These are phyloP conservation scores for Rosa chinensis DNA, from an alignment of 306 rosid species.

Conservation along the genomic window DNA sequence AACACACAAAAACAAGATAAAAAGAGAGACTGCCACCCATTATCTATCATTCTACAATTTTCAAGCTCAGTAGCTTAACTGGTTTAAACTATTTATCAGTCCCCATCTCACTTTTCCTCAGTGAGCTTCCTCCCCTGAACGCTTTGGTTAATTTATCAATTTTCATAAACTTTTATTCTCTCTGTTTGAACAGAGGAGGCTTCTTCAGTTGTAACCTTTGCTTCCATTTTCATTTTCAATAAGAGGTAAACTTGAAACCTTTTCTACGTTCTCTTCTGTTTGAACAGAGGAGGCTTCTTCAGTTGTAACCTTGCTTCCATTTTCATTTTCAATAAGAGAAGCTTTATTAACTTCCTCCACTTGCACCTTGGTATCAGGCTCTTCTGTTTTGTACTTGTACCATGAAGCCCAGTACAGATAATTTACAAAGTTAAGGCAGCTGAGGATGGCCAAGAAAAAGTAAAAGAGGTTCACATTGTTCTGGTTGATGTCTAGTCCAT, in stretches of 20 bases:
- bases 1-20: not conserved
- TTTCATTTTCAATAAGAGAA: slow-evolving; percentile 20
- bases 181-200: slow-evolving; percentile 43
- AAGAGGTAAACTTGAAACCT: slow-evolving; percentile 15
- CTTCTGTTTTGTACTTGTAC: slow-evolving; percentile 73
- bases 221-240: slow-evolving; percentile 24
- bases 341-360: not conserved
- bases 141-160: not conserved
- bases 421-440: slow-evolving; percentile 62
- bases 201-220: slow-evolving; percentile 35
- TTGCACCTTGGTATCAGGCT: slow-evolving; percentile 4
- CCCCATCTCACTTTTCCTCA: not conserved
- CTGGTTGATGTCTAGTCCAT: slow-evolving; percentile 52
- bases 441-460: slow-evolving; percentile 75
- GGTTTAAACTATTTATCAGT: not conserved
- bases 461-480: slow-evolving; percentile 66
- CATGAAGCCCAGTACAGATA: slow-evolving; percentile 64
- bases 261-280: slow-evolving; percentile 32
- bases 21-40: not conserved
- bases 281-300: slow-evolving; percentile 28
- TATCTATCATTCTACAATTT: not conserved
- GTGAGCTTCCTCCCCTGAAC: slow-evolving; percentile 4
- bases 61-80: not conserved
- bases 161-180: slow-evolving; percentile 29
- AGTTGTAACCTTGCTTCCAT: not conserved